These are phyloP conservation scores for Escovopsis sp. DNA, from an alignment of 2,329 filamentous ascomycete genomes.

Conservation along the genomic window DNA sequence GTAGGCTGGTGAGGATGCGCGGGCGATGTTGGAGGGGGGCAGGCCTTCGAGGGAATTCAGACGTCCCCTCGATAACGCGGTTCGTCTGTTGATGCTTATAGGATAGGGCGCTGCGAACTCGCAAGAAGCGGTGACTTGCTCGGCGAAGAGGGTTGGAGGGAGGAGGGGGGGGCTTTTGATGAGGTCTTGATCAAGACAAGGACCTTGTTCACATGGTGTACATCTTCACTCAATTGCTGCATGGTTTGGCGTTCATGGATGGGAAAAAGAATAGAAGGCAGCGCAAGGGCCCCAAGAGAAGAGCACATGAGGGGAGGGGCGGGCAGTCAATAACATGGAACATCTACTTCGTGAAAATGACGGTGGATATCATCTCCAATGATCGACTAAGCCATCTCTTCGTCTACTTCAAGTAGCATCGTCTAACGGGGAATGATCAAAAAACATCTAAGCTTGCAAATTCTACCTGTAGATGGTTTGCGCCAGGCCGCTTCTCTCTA, in stretches of 20 bases:
- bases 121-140: not conserved
- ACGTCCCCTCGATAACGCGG: not conserved
- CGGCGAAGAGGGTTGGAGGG: no score
- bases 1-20: not conserved
- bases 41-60: no score
- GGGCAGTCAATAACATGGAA: no score
- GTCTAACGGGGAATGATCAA: no score
- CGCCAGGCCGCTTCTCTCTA: no score
- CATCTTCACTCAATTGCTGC: constrained; percentile 40
- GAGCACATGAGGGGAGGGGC: no score
- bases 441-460: no score
- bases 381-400: not conserved
- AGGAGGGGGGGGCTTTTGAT: not conserved
- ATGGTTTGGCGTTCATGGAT: constrained; percentile 34
- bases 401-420: no score
- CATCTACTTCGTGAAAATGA: no score
- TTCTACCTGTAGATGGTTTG: no score
- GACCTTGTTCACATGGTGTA: constrained; percentile 19
- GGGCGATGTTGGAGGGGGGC: constrained; percentile 1
- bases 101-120: no score
- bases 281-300: constrained; percentile 4
- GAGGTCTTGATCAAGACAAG: no score
- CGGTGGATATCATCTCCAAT: not conserved
- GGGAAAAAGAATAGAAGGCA: constrained; percentile 12
- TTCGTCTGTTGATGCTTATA: not conserved